Evolutionary conservation across 2,329 filamentous ascomycete genomes (phyloP).

Genomic region (Amylocarpus encephaloides): DNA sequence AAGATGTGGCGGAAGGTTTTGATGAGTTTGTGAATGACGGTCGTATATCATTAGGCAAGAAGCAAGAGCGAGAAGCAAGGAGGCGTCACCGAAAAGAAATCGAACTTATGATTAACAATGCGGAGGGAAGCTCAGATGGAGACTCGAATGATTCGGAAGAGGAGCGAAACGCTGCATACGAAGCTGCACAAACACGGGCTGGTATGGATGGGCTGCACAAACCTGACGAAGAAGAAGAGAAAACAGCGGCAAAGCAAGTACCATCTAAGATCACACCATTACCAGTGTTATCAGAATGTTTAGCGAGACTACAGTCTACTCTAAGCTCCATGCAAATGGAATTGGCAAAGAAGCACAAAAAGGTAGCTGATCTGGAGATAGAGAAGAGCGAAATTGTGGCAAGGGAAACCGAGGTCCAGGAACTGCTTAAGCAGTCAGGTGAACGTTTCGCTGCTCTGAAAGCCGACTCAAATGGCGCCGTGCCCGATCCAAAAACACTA

Average conservation of each 20-base stretch:
- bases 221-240: conserved; percentile 36
- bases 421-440: conserved; percentile 72
- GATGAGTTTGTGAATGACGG: conserved; percentile 88
- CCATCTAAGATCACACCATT: conserved; percentile 66
- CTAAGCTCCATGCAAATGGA: conserved; percentile 58
- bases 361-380: conserved; percentile 58
- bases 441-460: conserved; percentile 59
- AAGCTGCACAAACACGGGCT: conserved; percentile 75
- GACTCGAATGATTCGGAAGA: conserved; percentile 64
- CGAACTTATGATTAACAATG: conserved; percentile 73
- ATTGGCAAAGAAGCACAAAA: conserved; percentile 52
- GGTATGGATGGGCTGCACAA: conserved; percentile 70
- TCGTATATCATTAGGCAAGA: conserved; percentile 68
- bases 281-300: conserved; percentile 62
- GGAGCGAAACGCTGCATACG: conserved; percentile 73
- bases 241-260: conserved; percentile 24
- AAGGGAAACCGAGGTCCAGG: conserved; percentile 74
- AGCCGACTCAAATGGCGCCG: conserved; percentile 38
- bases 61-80: conserved; percentile 67
- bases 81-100: conserved; percentile 68
- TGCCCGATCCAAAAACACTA: conserved; percentile 18
- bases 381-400: conserved; percentile 63
- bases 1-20: conserved; percentile 89
- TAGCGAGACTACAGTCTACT: conserved; percentile 56
- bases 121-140: conserved; percentile 60